phyloP scores from a whole-genome alignment of 2,329 filamentous ascomycete species.

The Drechslera avenae region DNA sequence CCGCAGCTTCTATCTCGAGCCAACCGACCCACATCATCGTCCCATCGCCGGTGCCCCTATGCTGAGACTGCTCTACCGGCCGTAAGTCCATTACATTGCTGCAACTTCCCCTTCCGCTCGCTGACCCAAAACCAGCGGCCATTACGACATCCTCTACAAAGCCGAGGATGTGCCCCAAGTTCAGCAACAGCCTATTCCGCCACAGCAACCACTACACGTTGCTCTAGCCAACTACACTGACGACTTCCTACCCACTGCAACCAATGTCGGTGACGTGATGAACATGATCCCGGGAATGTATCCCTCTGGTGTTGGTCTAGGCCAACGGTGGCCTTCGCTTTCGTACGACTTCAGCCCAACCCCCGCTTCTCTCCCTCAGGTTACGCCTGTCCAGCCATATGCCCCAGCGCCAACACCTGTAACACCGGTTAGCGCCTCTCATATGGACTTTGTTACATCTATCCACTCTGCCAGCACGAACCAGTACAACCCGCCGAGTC shows the following conservation, averaged over 20 bases:
- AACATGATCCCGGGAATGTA: slow-evolving; percentile 55
- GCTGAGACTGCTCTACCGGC: slow-evolving; percentile 70
- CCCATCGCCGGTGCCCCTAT: slow-evolving; percentile 60
- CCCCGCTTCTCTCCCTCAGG: slow-evolving; percentile 40
- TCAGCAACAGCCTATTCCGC: slow-evolving; percentile 30
- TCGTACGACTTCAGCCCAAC: slow-evolving; percentile 45
- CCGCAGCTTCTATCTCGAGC: slow-evolving; percentile 64
- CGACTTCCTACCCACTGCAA: slow-evolving; percentile 49
- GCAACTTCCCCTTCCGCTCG: not conserved
- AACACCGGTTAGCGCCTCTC: slow-evolving; percentile 34
- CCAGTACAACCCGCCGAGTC: slow-evolving; percentile 32
- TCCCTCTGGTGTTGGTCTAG: slow-evolving; percentile 36
- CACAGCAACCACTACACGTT: slow-evolving; percentile 42
- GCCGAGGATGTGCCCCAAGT: slow-evolving; percentile 55
- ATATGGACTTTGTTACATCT: slow-evolving; percentile 43
- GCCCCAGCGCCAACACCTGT: slow-evolving; percentile 36
- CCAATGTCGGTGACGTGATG: slow-evolving; percentile 44
- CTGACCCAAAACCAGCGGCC: slow-evolving; percentile 61
- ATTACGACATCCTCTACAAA: slow-evolving; percentile 94
- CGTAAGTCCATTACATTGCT: slow-evolving; percentile 54
- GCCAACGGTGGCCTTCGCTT: slow-evolving; percentile 41
- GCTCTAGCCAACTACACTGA: slow-evolving; percentile 46
- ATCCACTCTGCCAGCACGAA: slow-evolving; percentile 33
- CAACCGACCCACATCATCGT: slow-evolving; percentile 53
- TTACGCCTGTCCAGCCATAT: slow-evolving; percentile 41